Conservation (phyloP, 305 asterid species). For the Striga hermonthica region DNA sequence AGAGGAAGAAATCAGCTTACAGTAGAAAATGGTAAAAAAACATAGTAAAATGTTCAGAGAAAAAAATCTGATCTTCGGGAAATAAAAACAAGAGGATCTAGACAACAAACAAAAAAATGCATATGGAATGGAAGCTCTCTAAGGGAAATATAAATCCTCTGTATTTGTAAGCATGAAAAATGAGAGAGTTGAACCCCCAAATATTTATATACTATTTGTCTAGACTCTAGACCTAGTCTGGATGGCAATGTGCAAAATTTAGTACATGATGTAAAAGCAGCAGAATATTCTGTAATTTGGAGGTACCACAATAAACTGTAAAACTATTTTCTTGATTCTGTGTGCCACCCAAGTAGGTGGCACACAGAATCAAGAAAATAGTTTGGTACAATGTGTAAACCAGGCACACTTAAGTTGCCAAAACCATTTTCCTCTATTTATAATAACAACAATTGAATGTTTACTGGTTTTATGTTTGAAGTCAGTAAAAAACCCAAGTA, state of each 20-base stretch:
- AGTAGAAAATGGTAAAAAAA: constrained; percentile 11
- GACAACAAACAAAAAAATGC: constrained; percentile 16
- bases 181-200: no score
- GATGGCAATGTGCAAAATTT: neutral
- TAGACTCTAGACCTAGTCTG: neutral
- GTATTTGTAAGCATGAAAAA: neutral
- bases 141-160: neutral
- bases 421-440: neutral
- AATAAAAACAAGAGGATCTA: constrained; percentile 27
- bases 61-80: constrained; percentile 24
- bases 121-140: neutral
- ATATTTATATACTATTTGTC: no score
- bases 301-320: neutral
- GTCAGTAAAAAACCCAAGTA: constrained; percentile 33
- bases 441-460: constrained; percentile 10
- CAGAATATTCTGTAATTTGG: neutral
- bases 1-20: constrained; percentile 30
- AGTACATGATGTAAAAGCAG: neutral
- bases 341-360: no score
- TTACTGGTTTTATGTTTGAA: constrained; percentile 30
- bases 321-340: no score
- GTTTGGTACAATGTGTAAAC: neutral
- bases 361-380: neutral
- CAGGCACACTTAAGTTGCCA: neutral
- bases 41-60: constrained; percentile 20